Evolutionary conservation across 1,284 basidiomycete genomes (phyloP).

Genomic region (Paramarasmius palmivorus): DNA sequence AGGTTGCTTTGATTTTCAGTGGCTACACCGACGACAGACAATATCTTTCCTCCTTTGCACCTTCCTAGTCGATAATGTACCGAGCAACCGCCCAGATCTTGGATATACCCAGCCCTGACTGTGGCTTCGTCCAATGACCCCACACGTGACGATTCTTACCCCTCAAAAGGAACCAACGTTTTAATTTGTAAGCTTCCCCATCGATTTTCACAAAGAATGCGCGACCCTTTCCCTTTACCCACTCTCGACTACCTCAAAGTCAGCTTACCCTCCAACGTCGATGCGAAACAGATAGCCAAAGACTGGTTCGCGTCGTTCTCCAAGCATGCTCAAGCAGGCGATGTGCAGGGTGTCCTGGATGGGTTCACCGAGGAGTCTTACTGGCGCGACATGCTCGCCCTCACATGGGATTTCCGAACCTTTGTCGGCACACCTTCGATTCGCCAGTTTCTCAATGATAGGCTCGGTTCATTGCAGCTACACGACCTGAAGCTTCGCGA

Average conservation of each 20-base stretch:
- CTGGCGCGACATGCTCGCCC: constrained; percentile 61
- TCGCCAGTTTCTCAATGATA: constrained; percentile 41
- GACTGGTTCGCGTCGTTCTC: constrained; percentile 47
- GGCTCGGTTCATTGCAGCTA: constrained; percentile 37
- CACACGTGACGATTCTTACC: too few species aligned
- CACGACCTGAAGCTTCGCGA: constrained; percentile 36
- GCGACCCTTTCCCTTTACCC: constrained; percentile 29
- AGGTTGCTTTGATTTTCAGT: too few species aligned
- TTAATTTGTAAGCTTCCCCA: too few species aligned
- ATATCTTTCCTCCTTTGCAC: too few species aligned
- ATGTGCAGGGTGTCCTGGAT: constrained; percentile 36
- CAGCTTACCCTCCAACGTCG: constrained; percentile 33
- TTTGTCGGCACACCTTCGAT: constrained; percentile 48
- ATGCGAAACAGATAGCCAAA: constrained; percentile 37
- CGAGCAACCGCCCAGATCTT: too few species aligned
- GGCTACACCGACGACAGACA: too few species aligned
- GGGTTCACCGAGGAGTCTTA: constrained; percentile 45
- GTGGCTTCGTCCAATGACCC: too few species aligned
- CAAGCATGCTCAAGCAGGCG: constrained; percentile 27
- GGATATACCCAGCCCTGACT: too few species aligned
- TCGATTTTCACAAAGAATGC: too few species aligned
- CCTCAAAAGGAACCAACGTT: too few species aligned
- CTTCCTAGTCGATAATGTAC: too few species aligned
- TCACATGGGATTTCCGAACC: constrained; percentile 67
- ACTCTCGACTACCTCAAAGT: constrained; percentile 45